Base-by-base conservation (phyloP, 2,329 filamentous ascomycete genomes). In the Phaeomoniella chlamydospora region DNA sequence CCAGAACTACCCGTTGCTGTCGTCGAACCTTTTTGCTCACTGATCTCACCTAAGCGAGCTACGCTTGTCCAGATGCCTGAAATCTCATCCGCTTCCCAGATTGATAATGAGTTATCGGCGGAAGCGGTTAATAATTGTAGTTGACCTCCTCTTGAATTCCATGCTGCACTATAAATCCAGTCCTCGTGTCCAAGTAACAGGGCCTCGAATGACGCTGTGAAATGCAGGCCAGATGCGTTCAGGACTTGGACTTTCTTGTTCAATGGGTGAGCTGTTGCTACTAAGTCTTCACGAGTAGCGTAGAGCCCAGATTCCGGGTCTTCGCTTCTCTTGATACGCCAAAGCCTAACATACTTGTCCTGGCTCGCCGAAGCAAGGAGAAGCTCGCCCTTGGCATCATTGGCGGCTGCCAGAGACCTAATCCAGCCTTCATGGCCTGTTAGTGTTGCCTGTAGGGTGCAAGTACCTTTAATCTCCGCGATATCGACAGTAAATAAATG, bases 361-460 rank as follows among this genome's bases (percentile, higher is more conserved):
- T 98, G 90, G 53, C 88, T 96, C 15, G 87, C 87, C 9, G 88
- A 96, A 1, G 88, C 85, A 14, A 98, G 69, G 15, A 96, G 59
- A 3, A 93, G 54, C 52, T 94, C 87, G n/a, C 22, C 22, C 36
- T 72, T 72, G 0, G 61, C 52, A 11, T 58, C 68, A 50, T 90
- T 82, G 1, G 74, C 72, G 45, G 98, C 90, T 43, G 78, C 78
- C 10, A 98, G 65, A 11, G 85, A 88, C 33, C 88, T 71, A 33
- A 98, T 76, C 90, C 90, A 98, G 38, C 83, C 88, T 58, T 98
- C 90, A 49, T 98, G 90, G 3, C 90, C 90, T 1, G 75, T 70
- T 14, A 98, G 68, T 0, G 77, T 87, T 10, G 86, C 81, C 41
- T 81, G 77, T 5, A 81, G 67, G 17, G 68, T 65, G 47, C 94